Base-by-base conservation (phyloP, 2,329 filamentous ascomycete species). In the Fusarium musae region DNA sequence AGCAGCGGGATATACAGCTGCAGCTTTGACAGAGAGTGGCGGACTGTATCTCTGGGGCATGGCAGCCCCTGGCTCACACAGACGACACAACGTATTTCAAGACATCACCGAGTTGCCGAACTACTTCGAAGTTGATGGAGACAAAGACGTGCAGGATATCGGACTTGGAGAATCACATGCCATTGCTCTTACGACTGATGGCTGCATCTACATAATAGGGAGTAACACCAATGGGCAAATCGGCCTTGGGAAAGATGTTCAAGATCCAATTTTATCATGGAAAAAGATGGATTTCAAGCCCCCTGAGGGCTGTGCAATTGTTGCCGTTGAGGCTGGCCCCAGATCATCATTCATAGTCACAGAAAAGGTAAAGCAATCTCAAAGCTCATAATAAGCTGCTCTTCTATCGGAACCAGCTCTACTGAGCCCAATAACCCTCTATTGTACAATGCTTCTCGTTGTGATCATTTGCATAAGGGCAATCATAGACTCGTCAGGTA, bases 401-500 rank as follows among this genome's bases (percentile, higher is more conserved):
- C 54, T 73, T 70, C 63, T 73, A 76, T 58, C 66, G 59, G 63
- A 72, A 76, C 69, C 70, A 77, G 70, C 75, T 82, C 78, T 79
- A 76, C 80, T 76, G 79, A 82, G 79, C 76, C 74, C 79, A 70
- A 75, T 84, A 83, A 86, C 83, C 82, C 81, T 79, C 82, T 86
- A 86, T 85, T 83, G 79, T 86, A 86, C 84, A 87, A 79, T 74
- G 78, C 77, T 77, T 78, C 77, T 76, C 67, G 63, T 77, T 69
- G 68, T 75, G 74, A 66, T 69, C 66, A 67, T 68, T 54, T 68
- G 72, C 73, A 63, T 68, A 70, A 67, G 53, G 74, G 70, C 63
- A 81, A 69, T 91, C 89, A 98, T 89, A 99, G 91, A 89, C 97
- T 98, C 83, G 96, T 98, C 84, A 99, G 87, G 87, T 99, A 99